Conservation (phyloP, 2,329 filamentous ascomycete genomes). For the Alternaria sp. region DNA sequence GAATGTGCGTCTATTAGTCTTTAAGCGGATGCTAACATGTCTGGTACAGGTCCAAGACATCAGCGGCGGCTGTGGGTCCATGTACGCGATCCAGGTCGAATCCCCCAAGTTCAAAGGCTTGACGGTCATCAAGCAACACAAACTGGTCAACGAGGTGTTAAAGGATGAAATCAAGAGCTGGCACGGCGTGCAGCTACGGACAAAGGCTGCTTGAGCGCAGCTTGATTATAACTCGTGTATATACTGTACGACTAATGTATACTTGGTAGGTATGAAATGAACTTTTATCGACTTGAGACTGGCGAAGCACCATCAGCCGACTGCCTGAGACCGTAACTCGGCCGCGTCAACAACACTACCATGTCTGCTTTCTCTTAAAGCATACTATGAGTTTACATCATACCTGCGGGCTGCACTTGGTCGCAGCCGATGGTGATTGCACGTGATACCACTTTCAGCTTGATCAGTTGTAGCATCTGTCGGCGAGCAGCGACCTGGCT, state of each 20-base stretch:
- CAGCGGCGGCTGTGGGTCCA: constrained; percentile 83
- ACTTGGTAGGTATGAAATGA: neutral
- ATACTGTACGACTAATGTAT: constrained; percentile 18
- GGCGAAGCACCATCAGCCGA: neutral
- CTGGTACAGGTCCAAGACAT: constrained; percentile 73
- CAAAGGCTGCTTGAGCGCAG: constrained; percentile 57
- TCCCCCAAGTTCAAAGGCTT: constrained; percentile 75
- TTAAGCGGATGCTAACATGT: constrained; percentile 21
- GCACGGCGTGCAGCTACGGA: constrained; percentile 85
- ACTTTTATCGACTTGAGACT: neutral
- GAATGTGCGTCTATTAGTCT: neutral
- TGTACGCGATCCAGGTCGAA: constrained; percentile 84
- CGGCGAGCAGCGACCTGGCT: neutral
- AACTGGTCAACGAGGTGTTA: constrained; percentile 78
- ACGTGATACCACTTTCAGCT: neutral
- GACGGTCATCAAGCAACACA: constrained; percentile 80
- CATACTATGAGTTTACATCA: neutral
- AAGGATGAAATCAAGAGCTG: constrained; percentile 79
- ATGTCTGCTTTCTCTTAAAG: neutral
- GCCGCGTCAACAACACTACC: neutral
- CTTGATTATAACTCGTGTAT: neutral
- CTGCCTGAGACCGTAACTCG: neutral
- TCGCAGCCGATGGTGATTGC: neutral
- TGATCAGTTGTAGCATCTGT: neutral
- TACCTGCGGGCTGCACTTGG: neutral